These are phyloP conservation scores for Meyerozyma sp. DNA, from an alignment of 1,139 yeast species.

Conservation along the genomic window DNA sequence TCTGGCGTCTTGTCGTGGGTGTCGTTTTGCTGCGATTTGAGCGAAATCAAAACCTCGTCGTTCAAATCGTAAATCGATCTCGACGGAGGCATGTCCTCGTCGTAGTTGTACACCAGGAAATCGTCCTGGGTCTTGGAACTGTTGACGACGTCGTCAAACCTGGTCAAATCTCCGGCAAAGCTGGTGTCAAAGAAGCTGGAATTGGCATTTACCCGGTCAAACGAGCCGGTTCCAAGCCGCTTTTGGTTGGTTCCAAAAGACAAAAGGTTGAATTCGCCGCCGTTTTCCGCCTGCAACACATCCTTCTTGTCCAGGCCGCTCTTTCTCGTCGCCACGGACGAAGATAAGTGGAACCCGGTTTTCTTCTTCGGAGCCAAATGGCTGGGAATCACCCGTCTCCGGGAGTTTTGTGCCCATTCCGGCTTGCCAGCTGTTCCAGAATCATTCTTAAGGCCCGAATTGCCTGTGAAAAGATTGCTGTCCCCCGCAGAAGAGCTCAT, in stretches of 20 bases:
- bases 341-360: slow-evolving; percentile 35
- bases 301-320: slow-evolving; percentile 8
- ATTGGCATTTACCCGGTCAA: slow-evolving; percentile 13
- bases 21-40: slow-evolving; percentile 11
- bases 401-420: slow-evolving; percentile 51
- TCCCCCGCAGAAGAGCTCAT: background rate
- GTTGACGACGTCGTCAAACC: slow-evolving; percentile 26
- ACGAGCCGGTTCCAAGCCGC: slow-evolving; percentile 13
- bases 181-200: slow-evolving; percentile 17
- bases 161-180: slow-evolving; percentile 19
- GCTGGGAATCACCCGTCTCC: slow-evolving; percentile 56
- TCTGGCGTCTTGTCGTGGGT: slow-evolving; percentile 13
- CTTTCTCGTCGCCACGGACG: slow-evolving; percentile 14
- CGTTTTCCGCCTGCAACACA: slow-evolving; percentile 9
- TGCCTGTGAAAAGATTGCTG: background rate
- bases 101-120: slow-evolving; percentile 18
- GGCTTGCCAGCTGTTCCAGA: slow-evolving; percentile 18
- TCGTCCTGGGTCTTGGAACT: slow-evolving; percentile 26
- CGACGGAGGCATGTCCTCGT: slow-evolving; percentile 54
- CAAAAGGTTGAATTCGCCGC: slow-evolving; percentile 31
- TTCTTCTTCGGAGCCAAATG: slow-evolving; percentile 42
- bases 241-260: slow-evolving; percentile 35
- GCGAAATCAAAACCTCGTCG: slow-evolving; percentile 32
- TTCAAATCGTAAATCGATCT: slow-evolving; percentile 56
- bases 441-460: background rate